Percentiles rank a stretch among this genome's conserved stretches.
Conservation (phyloP, 2,329 filamentous ascomycete species). For the Alternaria incomplexa region DNA sequence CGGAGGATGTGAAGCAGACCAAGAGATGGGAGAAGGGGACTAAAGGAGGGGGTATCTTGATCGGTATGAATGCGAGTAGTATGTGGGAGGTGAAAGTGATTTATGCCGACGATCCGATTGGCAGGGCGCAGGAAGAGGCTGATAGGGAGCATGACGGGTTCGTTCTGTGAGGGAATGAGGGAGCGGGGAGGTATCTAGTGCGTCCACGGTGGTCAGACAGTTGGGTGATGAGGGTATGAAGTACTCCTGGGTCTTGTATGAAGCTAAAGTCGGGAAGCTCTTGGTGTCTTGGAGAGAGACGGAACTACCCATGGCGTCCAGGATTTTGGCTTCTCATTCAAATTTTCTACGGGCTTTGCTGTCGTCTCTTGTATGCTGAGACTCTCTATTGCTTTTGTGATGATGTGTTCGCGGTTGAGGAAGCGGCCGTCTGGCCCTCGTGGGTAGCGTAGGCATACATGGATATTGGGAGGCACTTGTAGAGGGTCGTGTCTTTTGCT, state of each 20-base stretch:
- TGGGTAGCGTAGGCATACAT: too few relatives aligned
- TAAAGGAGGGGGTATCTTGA: constrained; percentile 16
- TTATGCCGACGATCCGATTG: constrained; percentile 26
- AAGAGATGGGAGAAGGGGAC: constrained; percentile 18
- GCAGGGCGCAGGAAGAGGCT: constrained; percentile 15
- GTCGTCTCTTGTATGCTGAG: neutral
- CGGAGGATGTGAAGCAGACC: constrained; percentile 2
- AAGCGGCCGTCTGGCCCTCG: constrained; percentile 1
- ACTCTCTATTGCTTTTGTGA: neutral
- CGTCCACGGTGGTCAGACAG: neutral
- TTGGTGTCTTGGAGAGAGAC: neutral
- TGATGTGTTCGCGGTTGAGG: neutral
- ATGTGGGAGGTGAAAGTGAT: constrained; percentile 28
- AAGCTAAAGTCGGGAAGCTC: neutral
- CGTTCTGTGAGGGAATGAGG: neutral
- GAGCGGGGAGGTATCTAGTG: neutral
- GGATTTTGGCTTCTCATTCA: neutral
- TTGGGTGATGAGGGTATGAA: neutral
- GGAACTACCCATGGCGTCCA: neutral
- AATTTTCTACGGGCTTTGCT: too few relatives aligned
- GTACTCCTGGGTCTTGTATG: neutral
- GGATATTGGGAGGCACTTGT: neutral
- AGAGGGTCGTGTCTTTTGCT: neutral
- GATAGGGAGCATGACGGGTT: neutral
- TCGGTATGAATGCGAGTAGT: constrained; percentile 16